Conservation (phyloP, 352 stramenopile genomes). For the Phytophthora niederhauseri region DNA sequence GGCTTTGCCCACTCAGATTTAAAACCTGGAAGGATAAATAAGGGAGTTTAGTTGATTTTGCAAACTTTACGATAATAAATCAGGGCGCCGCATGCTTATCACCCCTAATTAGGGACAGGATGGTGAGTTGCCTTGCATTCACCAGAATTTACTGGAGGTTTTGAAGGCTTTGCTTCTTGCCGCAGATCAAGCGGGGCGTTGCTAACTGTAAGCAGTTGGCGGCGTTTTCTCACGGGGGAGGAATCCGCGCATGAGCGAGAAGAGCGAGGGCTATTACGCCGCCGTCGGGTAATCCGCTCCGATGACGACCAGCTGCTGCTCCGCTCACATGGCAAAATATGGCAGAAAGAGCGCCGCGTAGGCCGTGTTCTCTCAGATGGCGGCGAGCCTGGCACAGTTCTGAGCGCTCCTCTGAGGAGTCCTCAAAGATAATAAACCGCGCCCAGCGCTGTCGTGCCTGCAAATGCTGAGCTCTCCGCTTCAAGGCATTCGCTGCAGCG, state of each 20-base stretch:
- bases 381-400: background rate
- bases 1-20: no score
- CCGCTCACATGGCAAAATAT: background rate
- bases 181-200: conserved; percentile 5
- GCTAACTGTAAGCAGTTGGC: conserved; percentile 22
- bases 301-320: background rate
- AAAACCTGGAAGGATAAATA: background rate
- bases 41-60: no score
- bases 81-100: background rate
- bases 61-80: no score
- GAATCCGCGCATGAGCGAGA: background rate
- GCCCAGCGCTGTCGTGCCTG: no score
- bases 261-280: no score
- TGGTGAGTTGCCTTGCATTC: conserved; percentile 3
- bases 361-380: background rate
- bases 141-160: conserved; percentile 34
- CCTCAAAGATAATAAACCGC: no score
- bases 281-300: no score
- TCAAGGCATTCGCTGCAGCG: no score
- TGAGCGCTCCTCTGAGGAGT: no score
- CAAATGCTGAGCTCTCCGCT: no score
- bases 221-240: conserved; percentile 6
- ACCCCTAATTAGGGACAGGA: no score
- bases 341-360: background rate
- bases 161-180: conserved; percentile 6